Percentiles rank a stretch among this genome's conserved stretches.
Evolutionary conservation across 768 basidiomycete species (phyloP).

Genomic region (Lanmaoa pseudosensibilis): DNA sequence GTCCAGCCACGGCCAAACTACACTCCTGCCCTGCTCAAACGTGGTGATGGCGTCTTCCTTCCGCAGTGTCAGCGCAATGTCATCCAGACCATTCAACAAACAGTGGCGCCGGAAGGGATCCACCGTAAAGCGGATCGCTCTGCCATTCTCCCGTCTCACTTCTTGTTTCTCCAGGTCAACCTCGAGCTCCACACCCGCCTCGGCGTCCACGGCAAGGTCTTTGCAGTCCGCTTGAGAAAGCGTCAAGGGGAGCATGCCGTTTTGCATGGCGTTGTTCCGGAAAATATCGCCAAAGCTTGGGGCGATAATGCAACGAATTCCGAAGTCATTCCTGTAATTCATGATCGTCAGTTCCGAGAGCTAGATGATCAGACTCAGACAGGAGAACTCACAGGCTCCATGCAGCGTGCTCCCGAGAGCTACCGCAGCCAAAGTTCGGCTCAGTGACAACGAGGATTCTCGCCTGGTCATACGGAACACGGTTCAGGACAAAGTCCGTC

Average conservation of each 20-base stretch:
- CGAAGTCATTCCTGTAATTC: constrained; percentile 72
- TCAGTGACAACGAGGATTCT: constrained; percentile 84
- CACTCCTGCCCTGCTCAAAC: constrained; percentile 79
- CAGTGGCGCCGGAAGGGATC: constrained; percentile 94
- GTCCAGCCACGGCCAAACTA: constrained; percentile 93
- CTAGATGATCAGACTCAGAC: background rate
- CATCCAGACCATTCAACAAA: constrained; percentile 93
- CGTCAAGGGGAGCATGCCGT: constrained; percentile 83
- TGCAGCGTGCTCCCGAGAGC: constrained; percentile 88
- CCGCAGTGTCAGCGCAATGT: constrained; percentile 92
- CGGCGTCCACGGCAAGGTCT: constrained; percentile 74
- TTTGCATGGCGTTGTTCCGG: constrained; percentile 87
- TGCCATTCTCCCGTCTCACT: constrained; percentile 72
- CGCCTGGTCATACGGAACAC: constrained; percentile 69
- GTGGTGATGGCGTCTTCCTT: constrained; percentile 65
- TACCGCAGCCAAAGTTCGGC: constrained; percentile 89
- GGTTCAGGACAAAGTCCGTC: constrained; percentile 85
- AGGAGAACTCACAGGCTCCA: constrained; percentile 68
- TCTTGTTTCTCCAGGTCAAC: constrained; percentile 84
- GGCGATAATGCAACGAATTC: constrained; percentile 84
- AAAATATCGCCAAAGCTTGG: constrained; percentile 92
- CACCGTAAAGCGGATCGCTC: constrained; percentile 73
- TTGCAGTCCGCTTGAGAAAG: constrained; percentile 71
- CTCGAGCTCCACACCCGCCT: constrained; percentile 71
- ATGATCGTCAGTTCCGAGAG: constrained; percentile 1